Percentiles rank a stretch among this genome's conserved stretches.
These are phyloP conservation scores for Cenococcum geophilum DNA, from an alignment of 495 filamentous ascomycete genomes.

Conservation along the genomic window DNA sequence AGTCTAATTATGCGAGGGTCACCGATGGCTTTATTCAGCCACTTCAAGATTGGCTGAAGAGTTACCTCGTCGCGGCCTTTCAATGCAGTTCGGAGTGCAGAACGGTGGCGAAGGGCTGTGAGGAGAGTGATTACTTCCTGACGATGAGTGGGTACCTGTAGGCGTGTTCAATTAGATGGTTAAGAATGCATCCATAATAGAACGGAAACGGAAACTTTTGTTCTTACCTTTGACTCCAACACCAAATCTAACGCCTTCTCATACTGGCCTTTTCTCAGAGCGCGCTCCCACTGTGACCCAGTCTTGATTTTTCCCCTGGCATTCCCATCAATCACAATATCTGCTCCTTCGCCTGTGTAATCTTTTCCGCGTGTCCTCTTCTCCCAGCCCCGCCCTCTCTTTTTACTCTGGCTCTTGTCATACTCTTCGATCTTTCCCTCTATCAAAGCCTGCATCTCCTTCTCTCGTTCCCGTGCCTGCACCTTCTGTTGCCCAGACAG, in stretches of 20 bases:
- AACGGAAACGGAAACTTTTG: conserved; percentile 5
- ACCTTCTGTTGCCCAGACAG: conserved; percentile 77
- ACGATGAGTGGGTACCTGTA: conserved; percentile 17
- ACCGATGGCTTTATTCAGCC: conserved; percentile 70
- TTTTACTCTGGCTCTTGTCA: conserved; percentile 56
- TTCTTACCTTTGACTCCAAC: conserved; percentile 44
- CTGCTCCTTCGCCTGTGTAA: conserved; percentile 75
- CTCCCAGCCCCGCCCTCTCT: conserved; percentile 61
- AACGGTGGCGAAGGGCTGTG: conserved; percentile 78
- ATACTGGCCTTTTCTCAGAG: conserved; percentile 74
- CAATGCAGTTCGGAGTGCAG: conserved; percentile 75
- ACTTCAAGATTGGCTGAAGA: conserved; percentile 74
- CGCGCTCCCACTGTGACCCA: conserved; percentile 73
- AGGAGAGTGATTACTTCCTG: conserved; percentile 61
- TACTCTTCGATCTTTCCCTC: conserved; percentile 67
- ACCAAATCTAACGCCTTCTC: conserved; percentile 70
- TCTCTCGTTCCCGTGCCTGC: conserved; percentile 66
- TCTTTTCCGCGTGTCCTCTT: conserved; percentile 69
- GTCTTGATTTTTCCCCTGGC: conserved; percentile 47
- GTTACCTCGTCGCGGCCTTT: conserved; percentile 74
- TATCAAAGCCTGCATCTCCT: conserved; percentile 79
- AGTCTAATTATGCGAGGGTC: conserved; percentile 72
- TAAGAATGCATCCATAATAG: not conserved
- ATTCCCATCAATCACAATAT: conserved; percentile 80
- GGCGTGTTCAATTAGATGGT: not conserved